Evolutionary conservation across 257 asterid genomes (phyloP).

Genomic region (Salvia hispanica): DNA sequence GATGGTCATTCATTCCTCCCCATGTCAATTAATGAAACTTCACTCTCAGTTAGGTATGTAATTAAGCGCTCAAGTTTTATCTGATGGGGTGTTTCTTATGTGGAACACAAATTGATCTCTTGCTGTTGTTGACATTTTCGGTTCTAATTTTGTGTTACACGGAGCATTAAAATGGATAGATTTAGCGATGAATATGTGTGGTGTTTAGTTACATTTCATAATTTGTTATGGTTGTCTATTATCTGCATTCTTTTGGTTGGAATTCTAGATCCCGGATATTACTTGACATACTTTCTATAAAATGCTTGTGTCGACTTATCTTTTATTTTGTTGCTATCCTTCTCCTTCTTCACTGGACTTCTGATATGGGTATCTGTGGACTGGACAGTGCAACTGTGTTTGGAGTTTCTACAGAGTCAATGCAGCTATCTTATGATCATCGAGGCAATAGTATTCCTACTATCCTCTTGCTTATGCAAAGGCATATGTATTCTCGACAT

Average conservation of each 20-base stretch:
- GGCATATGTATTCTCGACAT: slow-evolving; percentile 68
- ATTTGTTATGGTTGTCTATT: not conserved
- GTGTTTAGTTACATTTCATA: not conserved
- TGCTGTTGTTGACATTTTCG: not conserved
- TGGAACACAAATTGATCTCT: slow-evolving; percentile 8
- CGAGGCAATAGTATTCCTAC: slow-evolving; percentile 94
- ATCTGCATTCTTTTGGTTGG: not conserved
- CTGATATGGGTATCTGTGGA: slow-evolving; percentile 33
- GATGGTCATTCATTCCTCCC: not conserved
- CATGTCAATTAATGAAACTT: slow-evolving; percentile 14
- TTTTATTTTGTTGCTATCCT: slow-evolving; percentile 30
- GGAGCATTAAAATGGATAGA: not conserved
- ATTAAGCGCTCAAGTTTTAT: not conserved
- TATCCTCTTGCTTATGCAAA: slow-evolving; percentile 78
- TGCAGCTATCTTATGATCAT: slow-evolving; percentile 89
- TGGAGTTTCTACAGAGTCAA: slow-evolving; percentile 97
- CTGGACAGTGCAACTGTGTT: slow-evolving; percentile 82
- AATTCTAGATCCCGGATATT: not conserved
- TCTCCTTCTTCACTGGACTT: slow-evolving; percentile 24
- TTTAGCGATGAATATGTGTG: not conserved
- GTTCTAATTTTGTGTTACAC: not conserved
- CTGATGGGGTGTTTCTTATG: not conserved
- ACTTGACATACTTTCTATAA: not conserved
- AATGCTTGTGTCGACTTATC: not conserved
- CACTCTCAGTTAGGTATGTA: slow-evolving; percentile 16